phyloP scores from a whole-genome alignment of 1,139 yeast species.

The Suhomyces taliae region DNA sequence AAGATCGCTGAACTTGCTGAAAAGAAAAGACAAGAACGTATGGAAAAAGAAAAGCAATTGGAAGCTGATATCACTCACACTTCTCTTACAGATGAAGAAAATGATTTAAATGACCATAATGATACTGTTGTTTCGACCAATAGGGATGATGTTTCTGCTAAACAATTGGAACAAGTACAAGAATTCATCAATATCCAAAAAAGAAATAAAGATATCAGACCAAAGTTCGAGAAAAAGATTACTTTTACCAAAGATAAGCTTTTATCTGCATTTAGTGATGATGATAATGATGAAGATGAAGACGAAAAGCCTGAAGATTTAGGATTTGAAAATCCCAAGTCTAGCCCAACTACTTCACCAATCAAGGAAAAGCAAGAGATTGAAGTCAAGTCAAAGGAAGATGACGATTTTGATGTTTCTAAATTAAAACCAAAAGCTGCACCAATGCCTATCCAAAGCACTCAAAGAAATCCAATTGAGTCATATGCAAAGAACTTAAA shows the following conservation, averaged over 20 bases:
- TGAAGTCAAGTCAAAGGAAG: constrained; percentile 8
- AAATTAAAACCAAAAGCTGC: constrained; percentile 12
- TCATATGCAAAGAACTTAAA: constrained; percentile 36
- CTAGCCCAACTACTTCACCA: constrained; percentile 42
- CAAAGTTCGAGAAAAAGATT: constrained; percentile 31
- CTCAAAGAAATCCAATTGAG: constrained; percentile 33
- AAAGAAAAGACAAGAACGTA: constrained; percentile 23
- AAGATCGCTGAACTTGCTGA: constrained; percentile 25
- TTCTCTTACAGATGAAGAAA: constrained; percentile 45
- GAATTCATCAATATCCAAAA: constrained; percentile 39
- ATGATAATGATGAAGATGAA: constrained; percentile 14
- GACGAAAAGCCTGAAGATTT: constrained; percentile 10
- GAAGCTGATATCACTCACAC: constrained; percentile 37
- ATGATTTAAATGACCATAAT: constrained; percentile 30
- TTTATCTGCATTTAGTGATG: constrained; percentile 35
- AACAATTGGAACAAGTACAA: constrained; percentile 36
- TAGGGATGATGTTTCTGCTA: constrained; percentile 19
- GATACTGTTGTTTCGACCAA: constrained; percentile 19
- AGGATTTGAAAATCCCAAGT: constrained; percentile 13
- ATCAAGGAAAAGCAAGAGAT: constrained; percentile 11
- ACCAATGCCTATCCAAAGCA: neutral
- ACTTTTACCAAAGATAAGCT: constrained; percentile 35
- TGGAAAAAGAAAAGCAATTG: constrained; percentile 22
- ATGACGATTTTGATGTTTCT: constrained; percentile 20
- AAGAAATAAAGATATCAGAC: constrained; percentile 33